Percentiles rank a stretch among this genome's conserved stretches.
phyloP scores from a whole-genome alignment of 164 flowering plant genomes.

The Vitis cinerea region DNA sequence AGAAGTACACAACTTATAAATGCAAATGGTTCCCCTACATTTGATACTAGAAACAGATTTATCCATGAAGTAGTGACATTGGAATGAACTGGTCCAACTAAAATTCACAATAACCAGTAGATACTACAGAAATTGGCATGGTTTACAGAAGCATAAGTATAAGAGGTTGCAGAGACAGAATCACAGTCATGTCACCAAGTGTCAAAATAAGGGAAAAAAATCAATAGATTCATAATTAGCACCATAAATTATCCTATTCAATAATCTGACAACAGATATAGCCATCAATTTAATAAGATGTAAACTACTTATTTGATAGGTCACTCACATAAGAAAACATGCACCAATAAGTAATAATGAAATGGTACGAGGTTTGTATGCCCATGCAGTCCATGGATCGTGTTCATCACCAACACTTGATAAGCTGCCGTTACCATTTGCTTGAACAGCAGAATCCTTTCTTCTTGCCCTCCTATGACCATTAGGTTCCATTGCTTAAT shows the following conservation, averaged over 20 bases:
- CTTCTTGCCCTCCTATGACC: slow-evolving; percentile 45
- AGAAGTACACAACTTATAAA: neutral
- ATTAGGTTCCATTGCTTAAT: slow-evolving; percentile 55
- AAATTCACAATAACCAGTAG: neutral
- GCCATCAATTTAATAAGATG: neutral
- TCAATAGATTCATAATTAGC: no score
- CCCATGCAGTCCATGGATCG: slow-evolving; percentile 99
- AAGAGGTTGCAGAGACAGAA: neutral
- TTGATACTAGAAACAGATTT: no score
- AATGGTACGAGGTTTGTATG: slow-evolving; percentile 88
- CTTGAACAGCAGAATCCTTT: slow-evolving; percentile 35
- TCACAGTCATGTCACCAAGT: no score
- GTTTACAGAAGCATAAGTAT: neutral
- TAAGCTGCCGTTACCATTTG: slow-evolving; percentile 37
- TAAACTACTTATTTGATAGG: neutral
- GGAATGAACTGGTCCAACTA: no score
- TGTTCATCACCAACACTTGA: slow-evolving; percentile 48
- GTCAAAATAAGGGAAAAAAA: no score
- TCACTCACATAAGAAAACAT: slow-evolving; percentile 85
- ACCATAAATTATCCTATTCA: no score
- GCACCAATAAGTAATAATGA: slow-evolving; percentile 84
- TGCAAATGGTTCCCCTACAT: no score
- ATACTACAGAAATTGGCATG: neutral
- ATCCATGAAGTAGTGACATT: no score
- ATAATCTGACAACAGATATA: no score